Percentiles rank a stretch among this genome's conserved stretches.
Evolutionary conservation across 2,329 filamentous ascomycete species (phyloP).

Genomic region (Thelonectria olida): DNA sequence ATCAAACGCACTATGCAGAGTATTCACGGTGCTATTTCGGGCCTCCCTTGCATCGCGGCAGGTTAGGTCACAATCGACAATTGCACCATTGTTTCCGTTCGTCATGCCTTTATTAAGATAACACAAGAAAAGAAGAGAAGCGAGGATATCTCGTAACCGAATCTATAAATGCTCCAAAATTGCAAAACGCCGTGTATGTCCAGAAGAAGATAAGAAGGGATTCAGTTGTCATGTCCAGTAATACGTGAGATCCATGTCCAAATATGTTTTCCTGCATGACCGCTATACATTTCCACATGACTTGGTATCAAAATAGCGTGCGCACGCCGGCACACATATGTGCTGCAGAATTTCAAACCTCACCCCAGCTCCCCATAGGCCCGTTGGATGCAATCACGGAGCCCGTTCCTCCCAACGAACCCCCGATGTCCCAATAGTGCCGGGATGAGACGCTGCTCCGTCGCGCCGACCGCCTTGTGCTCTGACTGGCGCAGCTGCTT

Average conservation of each 20-base stretch:
- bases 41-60: not conserved
- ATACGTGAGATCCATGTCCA: slow-evolving; percentile 22
- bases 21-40: slow-evolving; percentile 16
- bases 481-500: slow-evolving; percentile 87
- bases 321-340: slow-evolving; percentile 5
- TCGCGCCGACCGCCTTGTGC: slow-evolving; percentile 76
- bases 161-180: slow-evolving; percentile 24
- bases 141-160: slow-evolving; percentile 17
- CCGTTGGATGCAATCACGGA: slow-evolving; percentile 74
- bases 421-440: slow-evolving; percentile 93
- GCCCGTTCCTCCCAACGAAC: slow-evolving; percentile 79
- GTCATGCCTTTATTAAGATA: not conserved
- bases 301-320: slow-evolving; percentile 12
- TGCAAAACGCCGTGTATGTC: slow-evolving; percentile 29
- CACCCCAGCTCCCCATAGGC: slow-evolving; percentile 81
- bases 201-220: slow-evolving; percentile 1
- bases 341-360: slow-evolving; percentile 55
- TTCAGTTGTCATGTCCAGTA: slow-evolving; percentile 28
- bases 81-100: not conserved
- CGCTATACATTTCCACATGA: slow-evolving; percentile 23
- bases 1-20: not conserved
- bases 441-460: slow-evolving; percentile 76
- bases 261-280: slow-evolving; percentile 9
- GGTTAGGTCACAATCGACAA: not conserved
- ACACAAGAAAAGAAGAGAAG: not conserved